Percentiles rank a stretch among this genome's conserved stretches.
phyloP scores from a whole-genome alignment of 805 yeast genomes.

The Zygosaccharomyces siamensis region DNA sequence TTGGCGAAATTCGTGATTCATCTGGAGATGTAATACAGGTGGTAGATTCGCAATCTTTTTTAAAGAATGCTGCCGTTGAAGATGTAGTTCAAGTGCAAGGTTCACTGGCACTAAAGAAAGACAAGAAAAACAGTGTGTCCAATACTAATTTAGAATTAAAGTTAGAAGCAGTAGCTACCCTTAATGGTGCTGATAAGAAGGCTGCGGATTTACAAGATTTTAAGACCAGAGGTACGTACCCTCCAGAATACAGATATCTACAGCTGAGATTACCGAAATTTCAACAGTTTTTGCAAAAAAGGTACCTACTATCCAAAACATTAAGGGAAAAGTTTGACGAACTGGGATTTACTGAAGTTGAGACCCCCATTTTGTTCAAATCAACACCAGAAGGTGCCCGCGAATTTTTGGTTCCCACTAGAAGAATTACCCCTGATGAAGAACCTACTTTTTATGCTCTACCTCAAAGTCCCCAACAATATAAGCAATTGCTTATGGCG shows the following conservation, averaged over 20 bases:
- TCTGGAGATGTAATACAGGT: conserved; percentile 66
- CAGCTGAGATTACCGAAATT: conserved; percentile 62
- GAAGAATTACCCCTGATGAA: conserved; percentile 40
- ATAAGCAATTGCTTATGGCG: conserved; percentile 91
- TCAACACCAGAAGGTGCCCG: conserved; percentile 98
- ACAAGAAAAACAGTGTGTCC: conserved; percentile 28
- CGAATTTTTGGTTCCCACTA: conserved; percentile 90
- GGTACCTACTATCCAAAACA: conserved; percentile 51
- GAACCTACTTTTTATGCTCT: conserved; percentile 67
- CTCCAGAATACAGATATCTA: conserved; percentile 74
- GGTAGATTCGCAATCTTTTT: conserved; percentile 38
- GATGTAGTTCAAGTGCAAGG: conserved; percentile 72
- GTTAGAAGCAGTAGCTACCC: conserved; percentile 45
- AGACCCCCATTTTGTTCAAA: conserved; percentile 88
- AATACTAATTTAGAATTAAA: conserved; percentile 52
- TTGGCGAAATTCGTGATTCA: conserved; percentile 71
- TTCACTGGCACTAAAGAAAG: conserved; percentile 31
- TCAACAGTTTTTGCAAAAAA: conserved; percentile 50
- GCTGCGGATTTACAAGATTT: conserved; percentile 66
- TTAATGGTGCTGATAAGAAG: conserved; percentile 58
- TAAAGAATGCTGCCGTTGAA: conserved; percentile 57
- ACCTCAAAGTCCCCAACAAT: conserved; percentile 98
- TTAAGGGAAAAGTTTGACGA: conserved; percentile 42
- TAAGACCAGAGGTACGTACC: conserved; percentile 50
- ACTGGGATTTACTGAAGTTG: conserved; percentile 68